Percentiles rank a stretch among this genome's conserved stretches.
phyloP scores from a whole-genome alignment of 129 eudicot genomes.

The Pittosporum tobira region DNA sequence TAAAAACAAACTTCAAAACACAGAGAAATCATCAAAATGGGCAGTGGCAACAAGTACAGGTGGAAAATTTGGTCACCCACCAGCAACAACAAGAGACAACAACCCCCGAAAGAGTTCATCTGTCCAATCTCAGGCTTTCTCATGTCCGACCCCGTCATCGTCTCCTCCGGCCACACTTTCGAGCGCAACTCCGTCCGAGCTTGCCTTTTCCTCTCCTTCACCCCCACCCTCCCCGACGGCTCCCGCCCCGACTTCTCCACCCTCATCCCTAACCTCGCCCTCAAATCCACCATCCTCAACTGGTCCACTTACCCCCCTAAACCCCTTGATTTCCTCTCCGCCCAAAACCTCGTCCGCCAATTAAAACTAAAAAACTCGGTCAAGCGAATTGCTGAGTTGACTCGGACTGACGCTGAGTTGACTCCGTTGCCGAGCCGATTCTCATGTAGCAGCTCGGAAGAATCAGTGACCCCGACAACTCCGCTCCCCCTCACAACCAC shows the following conservation, averaged over 20 bases:
- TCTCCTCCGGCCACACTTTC: conserved; percentile 78
- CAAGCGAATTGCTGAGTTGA: background rate
- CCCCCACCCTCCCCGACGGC: conserved; percentile 26
- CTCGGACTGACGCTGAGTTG: background rate
- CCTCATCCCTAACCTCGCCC: conserved; percentile 72
- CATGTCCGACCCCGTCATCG: conserved; percentile 83
- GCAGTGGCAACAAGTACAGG: conserved; percentile 36
- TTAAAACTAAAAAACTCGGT: background rate
- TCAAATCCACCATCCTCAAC: conserved; percentile 58
- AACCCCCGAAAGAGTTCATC: conserved; percentile 41
- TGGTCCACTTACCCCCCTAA: conserved; percentile 38
- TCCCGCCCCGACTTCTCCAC: conserved; percentile 52
- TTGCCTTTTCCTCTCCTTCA: conserved; percentile 39
- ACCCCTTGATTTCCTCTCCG: conserved; percentile 37
- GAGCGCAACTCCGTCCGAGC: conserved; percentile 63
- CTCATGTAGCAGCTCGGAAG: conserved; percentile 26
- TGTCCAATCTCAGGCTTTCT: conserved; percentile 54
- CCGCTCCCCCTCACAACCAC: conserved; percentile 38
- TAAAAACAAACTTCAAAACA: too few relatives aligned
- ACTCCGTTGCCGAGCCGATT: conserved; percentile 19
- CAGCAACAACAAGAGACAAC: conserved; percentile 5
- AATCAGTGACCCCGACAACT: conserved; percentile 28
- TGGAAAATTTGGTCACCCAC: conserved; percentile 42
- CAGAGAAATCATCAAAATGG: conserved; percentile 23
- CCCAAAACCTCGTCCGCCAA: conserved; percentile 24